Conservation (phyloP, 2,329 filamentous ascomycete species). For the Ceratocystis eucalypticola region DNA sequence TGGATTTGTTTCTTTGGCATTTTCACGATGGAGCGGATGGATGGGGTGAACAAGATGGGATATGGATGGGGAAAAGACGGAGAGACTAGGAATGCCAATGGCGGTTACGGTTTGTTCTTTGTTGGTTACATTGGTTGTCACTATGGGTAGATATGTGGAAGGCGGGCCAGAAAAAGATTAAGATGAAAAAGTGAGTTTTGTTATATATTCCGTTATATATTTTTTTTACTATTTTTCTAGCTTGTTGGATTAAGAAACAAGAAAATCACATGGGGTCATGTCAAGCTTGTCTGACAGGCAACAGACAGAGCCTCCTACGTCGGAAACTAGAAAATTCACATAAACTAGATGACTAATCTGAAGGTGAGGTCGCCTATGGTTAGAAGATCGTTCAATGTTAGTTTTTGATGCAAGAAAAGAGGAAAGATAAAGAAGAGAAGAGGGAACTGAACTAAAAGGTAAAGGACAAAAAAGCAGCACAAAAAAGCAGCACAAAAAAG, state of each 20-base stretch:
- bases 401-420: not conserved
- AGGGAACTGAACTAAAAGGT: not conserved
- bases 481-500: not conserved
- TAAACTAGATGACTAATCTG: not conserved
- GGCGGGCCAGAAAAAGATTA: not conserved
- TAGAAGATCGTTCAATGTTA: not conserved
- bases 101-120: not conserved
- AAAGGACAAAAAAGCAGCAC: not conserved
- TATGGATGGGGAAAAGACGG: not conserved
- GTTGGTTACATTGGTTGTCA: not conserved
- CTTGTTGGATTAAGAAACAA: not conserved
- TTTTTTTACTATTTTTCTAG: not conserved
- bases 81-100: not conserved
- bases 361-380: not conserved
- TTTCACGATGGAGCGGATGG: not conserved
- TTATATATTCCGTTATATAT: constrained; percentile 10
- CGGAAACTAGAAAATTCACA: too few species aligned
- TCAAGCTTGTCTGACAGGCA: not conserved
- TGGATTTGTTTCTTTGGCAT: constrained; percentile 11
- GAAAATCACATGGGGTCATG: not conserved
- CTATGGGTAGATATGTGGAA: not conserved
- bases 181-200: constrained; percentile 2
- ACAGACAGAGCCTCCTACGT: not conserved
- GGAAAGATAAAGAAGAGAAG: not conserved
- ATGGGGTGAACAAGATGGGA: not conserved